Percentiles rank a stretch among this genome's conserved stretches.
Conservation (phyloP, 164 flowering plant species). For the Nelumbo lutea region DNA sequence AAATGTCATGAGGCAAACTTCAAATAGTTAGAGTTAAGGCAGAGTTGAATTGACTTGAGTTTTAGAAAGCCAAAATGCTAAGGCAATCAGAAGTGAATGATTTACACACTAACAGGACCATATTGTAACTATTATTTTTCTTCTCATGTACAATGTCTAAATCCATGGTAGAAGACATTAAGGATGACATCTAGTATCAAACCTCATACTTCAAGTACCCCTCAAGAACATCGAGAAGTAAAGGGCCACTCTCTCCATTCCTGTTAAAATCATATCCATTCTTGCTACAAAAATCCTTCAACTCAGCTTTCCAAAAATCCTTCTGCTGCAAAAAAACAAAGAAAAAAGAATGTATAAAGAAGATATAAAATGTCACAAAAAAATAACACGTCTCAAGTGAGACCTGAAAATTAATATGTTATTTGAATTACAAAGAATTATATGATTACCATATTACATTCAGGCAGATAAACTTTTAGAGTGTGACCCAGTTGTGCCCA, state of each 20-base stretch:
- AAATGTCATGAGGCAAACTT: too few species aligned
- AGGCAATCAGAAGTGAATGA: not conserved
- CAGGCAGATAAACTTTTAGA: conserved; percentile 89
- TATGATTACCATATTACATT: conserved; percentile 88
- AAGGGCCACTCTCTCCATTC: conserved; percentile 84
- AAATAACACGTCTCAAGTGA: not conserved
- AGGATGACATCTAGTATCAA: conserved; percentile 12
- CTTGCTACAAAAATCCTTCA: conserved; percentile 82
- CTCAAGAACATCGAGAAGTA: conserved; percentile 95
- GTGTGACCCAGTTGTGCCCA: conserved; percentile 98
- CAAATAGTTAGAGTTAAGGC: too few species aligned
- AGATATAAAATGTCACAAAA: not conserved
- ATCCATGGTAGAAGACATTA: not conserved
- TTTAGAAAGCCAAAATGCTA: too few species aligned
- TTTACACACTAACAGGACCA: not conserved
- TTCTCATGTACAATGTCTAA: not conserved
- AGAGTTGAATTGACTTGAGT: too few species aligned
- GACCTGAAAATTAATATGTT: not conserved
- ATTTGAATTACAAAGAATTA: not conserved
- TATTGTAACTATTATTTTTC: not conserved
- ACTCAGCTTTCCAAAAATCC: conserved; percentile 92
- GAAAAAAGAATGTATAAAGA: conserved; percentile 2
- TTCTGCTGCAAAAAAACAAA: conserved; percentile 58
- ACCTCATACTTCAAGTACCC: conserved; percentile 97
- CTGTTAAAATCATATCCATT: conserved; percentile 81